Conservation (phyloP, 2,329 filamentous ascomycete genomes). For the Cladosporium sp. region DNA sequence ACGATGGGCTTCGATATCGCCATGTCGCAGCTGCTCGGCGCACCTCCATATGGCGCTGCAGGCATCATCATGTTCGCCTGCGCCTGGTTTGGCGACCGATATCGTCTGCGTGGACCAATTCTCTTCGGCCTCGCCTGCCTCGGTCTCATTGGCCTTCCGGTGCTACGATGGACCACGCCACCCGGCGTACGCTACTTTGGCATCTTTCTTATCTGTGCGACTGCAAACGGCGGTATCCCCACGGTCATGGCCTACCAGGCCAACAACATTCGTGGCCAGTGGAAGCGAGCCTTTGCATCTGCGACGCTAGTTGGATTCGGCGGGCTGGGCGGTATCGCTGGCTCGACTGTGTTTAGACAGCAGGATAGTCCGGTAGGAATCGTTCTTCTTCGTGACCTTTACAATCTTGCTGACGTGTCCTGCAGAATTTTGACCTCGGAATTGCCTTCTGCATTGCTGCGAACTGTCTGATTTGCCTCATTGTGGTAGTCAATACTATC, state of each 20-base stretch:
- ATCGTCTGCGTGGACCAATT: constrained; percentile 23
- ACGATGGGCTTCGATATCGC: constrained; percentile 61
- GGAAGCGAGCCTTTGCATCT: constrained; percentile 78
- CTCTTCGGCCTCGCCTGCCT: constrained; percentile 27
- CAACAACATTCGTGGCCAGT: constrained; percentile 83
- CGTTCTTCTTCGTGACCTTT: background rate
- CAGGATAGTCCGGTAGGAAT: constrained; percentile 33
- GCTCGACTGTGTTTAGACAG: constrained; percentile 68
- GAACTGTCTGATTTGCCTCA: constrained; percentile 41
- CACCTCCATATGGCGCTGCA: constrained; percentile 37
- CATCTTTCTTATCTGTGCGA: constrained; percentile 72
- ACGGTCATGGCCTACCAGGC: constrained; percentile 74
- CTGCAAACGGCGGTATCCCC: constrained; percentile 75
- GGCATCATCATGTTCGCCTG: constrained; percentile 33
- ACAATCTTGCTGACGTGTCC: constrained; percentile 40
- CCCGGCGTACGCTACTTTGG: constrained; percentile 59
- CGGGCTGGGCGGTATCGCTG: constrained; percentile 76
- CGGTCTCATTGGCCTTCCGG: constrained; percentile 29
- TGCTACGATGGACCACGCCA: constrained; percentile 25
- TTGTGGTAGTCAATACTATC: constrained; percentile 43
- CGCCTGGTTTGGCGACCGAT: constrained; percentile 25
- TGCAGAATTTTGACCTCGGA: constrained; percentile 45
- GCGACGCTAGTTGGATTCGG: constrained; percentile 74
- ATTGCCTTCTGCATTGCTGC: constrained; percentile 50
- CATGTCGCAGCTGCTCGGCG: constrained; percentile 57